phyloP scores from a whole-genome alignment of 805 yeast species.

The Ascoidea tarda region DNA sequence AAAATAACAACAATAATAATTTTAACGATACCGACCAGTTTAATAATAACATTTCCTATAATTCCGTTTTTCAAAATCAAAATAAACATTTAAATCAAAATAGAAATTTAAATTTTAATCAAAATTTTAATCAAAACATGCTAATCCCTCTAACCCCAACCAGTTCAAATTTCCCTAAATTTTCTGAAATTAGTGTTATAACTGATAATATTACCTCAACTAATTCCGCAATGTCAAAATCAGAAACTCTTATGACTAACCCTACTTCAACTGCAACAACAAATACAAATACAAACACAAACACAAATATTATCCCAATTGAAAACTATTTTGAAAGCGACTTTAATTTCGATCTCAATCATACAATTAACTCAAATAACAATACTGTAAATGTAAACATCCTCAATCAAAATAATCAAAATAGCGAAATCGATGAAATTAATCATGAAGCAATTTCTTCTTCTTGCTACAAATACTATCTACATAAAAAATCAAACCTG shows the following conservation, averaged over 20 bases:
- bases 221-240: no score
- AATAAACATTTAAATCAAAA: no score
- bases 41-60: background rate
- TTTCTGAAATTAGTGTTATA: no score
- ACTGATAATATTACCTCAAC: no score
- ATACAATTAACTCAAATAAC: background rate
- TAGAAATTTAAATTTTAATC: no score
- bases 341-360: background rate
- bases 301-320: background rate
- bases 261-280: background rate
- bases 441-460: background rate
- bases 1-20: no score
- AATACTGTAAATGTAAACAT: background rate
- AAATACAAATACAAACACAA: background rate
- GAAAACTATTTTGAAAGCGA: background rate
- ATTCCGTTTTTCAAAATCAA: background rate
- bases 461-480: background rate
- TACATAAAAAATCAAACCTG: background rate
- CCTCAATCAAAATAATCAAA: background rate
- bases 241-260: background rate
- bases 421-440: background rate
- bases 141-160: no score
- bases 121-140: no score
- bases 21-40: no score
- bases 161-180: no score